Percentiles rank a stretch among this genome's conserved stretches.
These are phyloP conservation scores for Globisporangium camurandrum DNA, from an alignment of 352 stramenopile species.

Conservation along the genomic window DNA sequence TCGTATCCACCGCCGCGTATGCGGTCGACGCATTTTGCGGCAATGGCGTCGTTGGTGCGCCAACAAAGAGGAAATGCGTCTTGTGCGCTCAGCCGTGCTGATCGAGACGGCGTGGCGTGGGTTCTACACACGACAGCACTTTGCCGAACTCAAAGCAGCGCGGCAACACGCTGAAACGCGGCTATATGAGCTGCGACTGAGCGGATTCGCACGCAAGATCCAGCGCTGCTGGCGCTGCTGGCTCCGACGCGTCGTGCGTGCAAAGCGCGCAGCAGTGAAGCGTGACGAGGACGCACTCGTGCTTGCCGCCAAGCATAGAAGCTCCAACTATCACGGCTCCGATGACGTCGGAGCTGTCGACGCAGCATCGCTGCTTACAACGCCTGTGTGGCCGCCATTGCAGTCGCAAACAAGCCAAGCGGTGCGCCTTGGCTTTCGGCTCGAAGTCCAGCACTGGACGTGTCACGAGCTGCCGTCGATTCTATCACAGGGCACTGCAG, in stretches of 20 bases:
- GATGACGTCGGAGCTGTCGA: too few species aligned
- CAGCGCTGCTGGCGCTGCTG: slow-evolving; percentile 25
- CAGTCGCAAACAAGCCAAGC: not conserved
- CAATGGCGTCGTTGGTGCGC: slow-evolving; percentile 8
- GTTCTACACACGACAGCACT: slow-evolving; percentile 5
- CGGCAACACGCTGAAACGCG: not conserved
- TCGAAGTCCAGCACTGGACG: slow-evolving; percentile 26
- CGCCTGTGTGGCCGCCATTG: too few species aligned
- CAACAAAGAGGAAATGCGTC: slow-evolving; percentile 1
- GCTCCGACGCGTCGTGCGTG: slow-evolving; percentile 14
- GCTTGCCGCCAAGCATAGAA: slow-evolving; percentile 15
- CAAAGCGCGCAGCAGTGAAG: slow-evolving; percentile 24
- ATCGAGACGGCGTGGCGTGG: slow-evolving; percentile 13
- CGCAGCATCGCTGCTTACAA: too few species aligned
- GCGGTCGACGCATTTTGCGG: slow-evolving; percentile 8
- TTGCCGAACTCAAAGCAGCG: not conserved
- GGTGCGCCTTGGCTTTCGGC: slow-evolving; percentile 7
- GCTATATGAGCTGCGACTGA: slow-evolving; percentile 7
- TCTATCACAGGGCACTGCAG: slow-evolving; percentile 19
- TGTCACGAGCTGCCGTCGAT: slow-evolving; percentile 30
- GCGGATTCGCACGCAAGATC: slow-evolving; percentile 8
- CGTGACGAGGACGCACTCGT: slow-evolving; percentile 25
- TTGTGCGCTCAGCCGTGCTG: slow-evolving; percentile 4
- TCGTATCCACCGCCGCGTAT: slow-evolving; percentile 6
- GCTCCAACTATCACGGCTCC: too few species aligned